These are phyloP conservation scores for Solanum hybrid DNA, from an alignment of 305 asterid species.

Conservation along the genomic window DNA sequence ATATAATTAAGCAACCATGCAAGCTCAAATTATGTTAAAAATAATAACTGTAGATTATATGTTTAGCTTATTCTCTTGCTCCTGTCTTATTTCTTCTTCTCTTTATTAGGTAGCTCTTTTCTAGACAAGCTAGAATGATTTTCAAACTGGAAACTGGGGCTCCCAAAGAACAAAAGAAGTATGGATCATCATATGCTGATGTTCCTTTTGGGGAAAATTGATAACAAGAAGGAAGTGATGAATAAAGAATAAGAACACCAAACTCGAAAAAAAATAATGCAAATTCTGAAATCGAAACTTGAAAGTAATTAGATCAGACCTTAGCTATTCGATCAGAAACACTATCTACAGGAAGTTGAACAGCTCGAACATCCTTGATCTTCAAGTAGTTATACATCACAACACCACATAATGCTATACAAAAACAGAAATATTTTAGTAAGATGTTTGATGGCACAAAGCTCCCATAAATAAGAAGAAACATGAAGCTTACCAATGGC, in stretches of 20 bases:
- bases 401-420: constrained; percentile 78
- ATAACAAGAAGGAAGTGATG: background rate
- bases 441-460: background rate
- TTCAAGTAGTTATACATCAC: constrained; percentile 55
- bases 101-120: background rate
- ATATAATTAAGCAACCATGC: background rate
- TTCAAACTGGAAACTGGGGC: background rate
- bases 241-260: background rate
- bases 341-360: constrained; percentile 33
- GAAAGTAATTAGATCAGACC: constrained; percentile 15
- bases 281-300: background rate
- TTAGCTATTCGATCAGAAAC: constrained; percentile 40
- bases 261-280: background rate
- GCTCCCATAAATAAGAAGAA: constrained; percentile 3
- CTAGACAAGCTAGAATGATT: background rate
- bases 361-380: constrained; percentile 43
- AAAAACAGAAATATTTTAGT: background rate
- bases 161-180: background rate
- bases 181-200: background rate
- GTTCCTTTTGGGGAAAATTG: background rate
- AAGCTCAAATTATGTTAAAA: background rate
- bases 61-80: background rate
- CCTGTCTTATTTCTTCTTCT: background rate
- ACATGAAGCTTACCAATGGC: constrained; percentile 58
- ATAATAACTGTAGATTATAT: background rate